A percentile compares a stretch with the other conserved stretches of the same genome.
Evolutionary conservation across 805 yeast genomes (phyloP).

Genomic region (Kodamaea nitidulidarum): DNA sequence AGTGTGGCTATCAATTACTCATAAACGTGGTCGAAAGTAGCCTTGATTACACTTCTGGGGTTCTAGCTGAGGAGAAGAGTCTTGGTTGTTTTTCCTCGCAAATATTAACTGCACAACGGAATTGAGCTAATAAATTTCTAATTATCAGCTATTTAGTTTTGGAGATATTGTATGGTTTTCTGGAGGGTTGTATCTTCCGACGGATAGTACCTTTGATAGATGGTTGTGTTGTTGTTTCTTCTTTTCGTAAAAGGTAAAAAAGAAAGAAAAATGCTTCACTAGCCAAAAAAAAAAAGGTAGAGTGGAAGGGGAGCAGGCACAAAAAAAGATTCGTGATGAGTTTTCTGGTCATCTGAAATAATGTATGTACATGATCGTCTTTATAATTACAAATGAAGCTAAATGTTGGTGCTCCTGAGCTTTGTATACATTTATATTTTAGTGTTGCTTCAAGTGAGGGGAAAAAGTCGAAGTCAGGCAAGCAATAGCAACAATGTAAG

Average conservation of each 20-base stretch:
- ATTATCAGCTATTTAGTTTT: background rate
- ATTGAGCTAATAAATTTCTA: background rate
- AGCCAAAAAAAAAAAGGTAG: background rate
- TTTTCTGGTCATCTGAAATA: background rate
- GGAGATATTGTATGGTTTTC: background rate
- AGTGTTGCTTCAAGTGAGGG: background rate
- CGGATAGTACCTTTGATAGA: slow-evolving; percentile 1
- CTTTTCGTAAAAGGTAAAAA: slow-evolving; percentile 9
- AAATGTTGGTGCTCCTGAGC: too few relatives aligned
- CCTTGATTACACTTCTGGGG: background rate
- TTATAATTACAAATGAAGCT: too few relatives aligned
- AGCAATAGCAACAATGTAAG: slow-evolving; percentile 1
- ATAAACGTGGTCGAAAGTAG: background rate
- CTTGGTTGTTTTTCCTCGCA: slow-evolving; percentile 1
- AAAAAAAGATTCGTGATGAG: slow-evolving; percentile 6
- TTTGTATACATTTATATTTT: background rate
- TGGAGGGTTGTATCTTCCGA: background rate
- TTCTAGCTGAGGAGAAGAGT: background rate
- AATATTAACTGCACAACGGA: background rate
- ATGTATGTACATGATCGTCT: background rate
- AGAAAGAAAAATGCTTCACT: slow-evolving; percentile 7
- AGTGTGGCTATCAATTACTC: background rate
- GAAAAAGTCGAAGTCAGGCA: background rate
- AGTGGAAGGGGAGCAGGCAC: background rate
- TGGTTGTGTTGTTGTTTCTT: slow-evolving; percentile 8